A percentile compares a stretch with the other conserved stretches of the same genome.
These are phyloP conservation scores for Suillus subluteus DNA, from an alignment of 768 basidiomycete genomes.

Conservation along the genomic window DNA sequence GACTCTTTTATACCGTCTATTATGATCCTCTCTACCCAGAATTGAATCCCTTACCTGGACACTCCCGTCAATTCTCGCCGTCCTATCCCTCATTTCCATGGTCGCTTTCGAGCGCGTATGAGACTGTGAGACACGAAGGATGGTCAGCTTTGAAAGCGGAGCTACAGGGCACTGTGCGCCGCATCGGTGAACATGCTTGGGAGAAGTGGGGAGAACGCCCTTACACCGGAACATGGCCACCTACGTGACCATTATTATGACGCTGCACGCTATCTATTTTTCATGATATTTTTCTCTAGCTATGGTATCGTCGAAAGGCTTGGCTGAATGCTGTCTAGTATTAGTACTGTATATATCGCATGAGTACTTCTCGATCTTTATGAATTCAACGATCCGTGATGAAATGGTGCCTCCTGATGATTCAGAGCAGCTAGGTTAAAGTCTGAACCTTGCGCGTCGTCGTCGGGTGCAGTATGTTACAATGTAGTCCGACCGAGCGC, in stretches of 20 bases:
- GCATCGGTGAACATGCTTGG: constrained; percentile 47
- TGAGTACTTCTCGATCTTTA: not conserved
- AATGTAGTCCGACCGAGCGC: constrained; percentile 44
- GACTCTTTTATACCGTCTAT: constrained; percentile 72
- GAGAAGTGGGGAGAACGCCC: constrained; percentile 43
- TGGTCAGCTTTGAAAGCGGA: constrained; percentile 42
- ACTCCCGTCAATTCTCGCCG: constrained; percentile 32
- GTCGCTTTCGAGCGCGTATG: constrained; percentile 40
- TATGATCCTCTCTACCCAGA: constrained; percentile 81
- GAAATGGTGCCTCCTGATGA: not conserved
- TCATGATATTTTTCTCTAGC: constrained; percentile 1
- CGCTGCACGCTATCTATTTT: constrained; percentile 40
- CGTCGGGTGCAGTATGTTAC: constrained; percentile 4
- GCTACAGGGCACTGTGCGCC: constrained; percentile 41
- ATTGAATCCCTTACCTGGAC: constrained; percentile 53
- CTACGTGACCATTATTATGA: constrained; percentile 38
- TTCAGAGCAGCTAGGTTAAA: too few species aligned
- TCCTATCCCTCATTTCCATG: constrained; percentile 41
- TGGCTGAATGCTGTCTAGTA: not conserved
- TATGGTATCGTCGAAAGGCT: not conserved
- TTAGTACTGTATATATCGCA: not conserved
- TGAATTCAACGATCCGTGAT: not conserved
- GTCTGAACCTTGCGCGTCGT: not conserved
- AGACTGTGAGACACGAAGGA: constrained; percentile 44
- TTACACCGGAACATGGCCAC: constrained; percentile 26